Evolutionary conservation across 2,329 filamentous ascomycete species (phyloP).

Genomic region (Myotisia sp.): DNA sequence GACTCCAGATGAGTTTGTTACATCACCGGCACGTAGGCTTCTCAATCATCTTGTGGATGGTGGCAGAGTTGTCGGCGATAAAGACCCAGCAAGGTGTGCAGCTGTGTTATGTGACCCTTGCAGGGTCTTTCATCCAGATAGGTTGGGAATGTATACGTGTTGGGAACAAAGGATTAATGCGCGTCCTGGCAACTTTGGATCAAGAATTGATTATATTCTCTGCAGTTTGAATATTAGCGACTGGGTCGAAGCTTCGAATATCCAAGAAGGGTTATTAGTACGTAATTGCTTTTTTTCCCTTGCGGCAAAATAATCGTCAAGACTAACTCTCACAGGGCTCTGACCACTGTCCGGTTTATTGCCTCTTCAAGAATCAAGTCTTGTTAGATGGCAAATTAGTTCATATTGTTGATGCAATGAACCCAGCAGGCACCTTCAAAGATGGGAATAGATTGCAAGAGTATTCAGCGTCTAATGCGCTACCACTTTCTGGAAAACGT

Average conservation of each 20-base stretch:
- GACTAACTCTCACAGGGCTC: constrained; percentile 47
- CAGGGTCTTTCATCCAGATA: constrained; percentile 62
- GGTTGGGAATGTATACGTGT: constrained; percentile 87
- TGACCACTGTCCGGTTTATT: constrained; percentile 91
- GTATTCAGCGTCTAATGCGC: constrained; percentile 46
- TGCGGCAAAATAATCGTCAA: background rate
- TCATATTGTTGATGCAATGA: constrained; percentile 59
- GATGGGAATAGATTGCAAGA: constrained; percentile 55
- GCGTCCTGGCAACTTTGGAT: constrained; percentile 87
- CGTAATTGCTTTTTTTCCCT: constrained; percentile 5
- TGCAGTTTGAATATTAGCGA: constrained; percentile 63
- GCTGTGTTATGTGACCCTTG: constrained; percentile 74
- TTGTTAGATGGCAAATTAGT: constrained; percentile 34
- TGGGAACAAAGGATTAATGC: constrained; percentile 93
- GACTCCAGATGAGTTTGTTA: constrained; percentile 57
- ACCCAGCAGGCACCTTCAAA: constrained; percentile 56
- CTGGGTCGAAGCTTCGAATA: constrained; percentile 71
- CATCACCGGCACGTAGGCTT: constrained; percentile 55
- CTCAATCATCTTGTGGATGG: constrained; percentile 75
- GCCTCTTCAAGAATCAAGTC: constrained; percentile 52
- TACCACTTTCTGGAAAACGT: constrained; percentile 64
- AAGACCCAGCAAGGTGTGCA: constrained; percentile 54
- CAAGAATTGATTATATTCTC: constrained; percentile 84
- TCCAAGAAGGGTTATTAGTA: constrained; percentile 76
- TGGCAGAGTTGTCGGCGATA: constrained; percentile 51